Base-by-base conservation (phyloP, 805 yeast species). In the Yamadazyma philogaea region DNA sequence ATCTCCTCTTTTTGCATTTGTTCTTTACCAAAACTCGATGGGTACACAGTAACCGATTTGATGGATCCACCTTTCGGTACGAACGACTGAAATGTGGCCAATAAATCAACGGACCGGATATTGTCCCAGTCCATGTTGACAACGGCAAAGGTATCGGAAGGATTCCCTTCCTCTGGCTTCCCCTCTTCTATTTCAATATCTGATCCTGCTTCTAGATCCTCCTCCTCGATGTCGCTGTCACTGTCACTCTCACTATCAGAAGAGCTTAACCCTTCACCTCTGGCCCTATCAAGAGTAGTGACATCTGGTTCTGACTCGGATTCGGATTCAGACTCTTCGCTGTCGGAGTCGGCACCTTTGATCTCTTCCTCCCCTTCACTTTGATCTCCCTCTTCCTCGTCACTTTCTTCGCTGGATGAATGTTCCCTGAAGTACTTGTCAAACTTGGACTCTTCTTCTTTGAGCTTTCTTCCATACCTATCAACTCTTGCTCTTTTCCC, bases 81-180 rank as follows among this genome's bases (percentile, higher is more conserved):
- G 65, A 91, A 93, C 42, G 95, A 80, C 6, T 81, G 68, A 54
- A 91, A 88, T 0, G 98, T 84, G 4, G 95, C 95, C 84, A 87
- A 78, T 49, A 91, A 68, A 59, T 93, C 98, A 3, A 79, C 78
- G 0, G 98, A 85, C 35, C 79, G 77, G n/a, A 93, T 75, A 56
- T 93, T 86, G 54, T 93, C 99, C 99, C 99, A 93, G 59, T 93
- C 99, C 77, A 93, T 71, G 57, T 93, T 93, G 22, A 93, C 98
- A 1, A 84, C 96, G 0, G 99, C 99, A 56, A 93, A 72, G 5
- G 86, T 70, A 26, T 68, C 69, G 1, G 95, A 74, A 22, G 96
- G 95, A 2, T 91, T 96, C 35, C 96, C 95, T 39, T 81, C 83
- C 37, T 86, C 89, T n/a, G 93, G 85, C 40, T 78, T 75, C 7